Base-by-base conservation (phyloP, 2,329 filamentous ascomycete species). In the Trichoderma citrinoviride region DNA sequence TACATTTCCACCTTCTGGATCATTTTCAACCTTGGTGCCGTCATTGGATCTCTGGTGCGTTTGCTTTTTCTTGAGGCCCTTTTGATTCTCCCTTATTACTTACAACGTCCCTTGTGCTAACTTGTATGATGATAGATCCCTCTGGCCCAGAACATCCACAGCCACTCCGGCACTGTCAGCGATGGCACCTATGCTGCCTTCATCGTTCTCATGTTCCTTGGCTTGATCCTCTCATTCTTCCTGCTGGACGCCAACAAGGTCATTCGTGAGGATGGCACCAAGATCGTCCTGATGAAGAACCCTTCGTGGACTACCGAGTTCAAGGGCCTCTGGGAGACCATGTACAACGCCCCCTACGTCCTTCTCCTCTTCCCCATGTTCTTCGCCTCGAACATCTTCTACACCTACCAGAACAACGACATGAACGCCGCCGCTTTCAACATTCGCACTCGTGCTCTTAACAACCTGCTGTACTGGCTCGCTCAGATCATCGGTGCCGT, bases 1-100 rank as follows among this genome's bases (percentile, higher is more conserved):
- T 97, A 93, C 76, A 96, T 97, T 75, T 90, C 90, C 67, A 88
- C 87, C 80, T 97, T 97, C 79, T 97, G 93, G 93, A 88, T 93
- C 76, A 96, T 97, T 73, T 97, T 97, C 83, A 97, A 97, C 78
- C 77, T 93, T 66, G 93, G 93, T 71, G 93, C 88, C 71, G 93
- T 97, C 67, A 92, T 97, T 76, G 93, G 93, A 67, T 87, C 89
- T 72, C 77, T 89, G 71, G 79, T 82, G 73, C 40, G 58, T 53
- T 44, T 33, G 25, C 14, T 29, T 17, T 29, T 29, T 21, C 27
- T 56, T 27, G n/a, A 19, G 12, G 2, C 43, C 10, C 27, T 15
- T n/a, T 5, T 14, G 14, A 27, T 12, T 25, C 3, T 6, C 27
- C n/a, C 17, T 7, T 19, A 17, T 23, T 50, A 2, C 17, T 43